Percentiles rank a stretch among this genome's conserved stretches.
Evolutionary conservation across 257 asterid genomes (phyloP).

Genomic region (Solanum sejunctum): DNA sequence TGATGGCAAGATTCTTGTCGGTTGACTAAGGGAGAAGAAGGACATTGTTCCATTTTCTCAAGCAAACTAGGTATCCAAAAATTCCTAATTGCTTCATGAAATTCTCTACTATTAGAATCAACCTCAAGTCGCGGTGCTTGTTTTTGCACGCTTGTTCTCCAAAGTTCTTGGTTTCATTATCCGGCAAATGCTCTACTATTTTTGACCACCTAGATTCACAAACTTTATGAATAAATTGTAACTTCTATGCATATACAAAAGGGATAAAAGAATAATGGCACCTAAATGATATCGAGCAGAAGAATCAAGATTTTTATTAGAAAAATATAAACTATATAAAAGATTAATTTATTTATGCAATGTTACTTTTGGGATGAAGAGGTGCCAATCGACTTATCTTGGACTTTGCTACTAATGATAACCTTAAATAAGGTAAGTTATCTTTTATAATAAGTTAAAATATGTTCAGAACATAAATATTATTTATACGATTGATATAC

Average conservation of each 20-base stretch:
- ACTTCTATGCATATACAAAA: neutral
- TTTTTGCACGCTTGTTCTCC: constrained; percentile 84
- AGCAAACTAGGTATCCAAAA: constrained; percentile 67
- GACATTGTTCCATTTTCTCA: constrained; percentile 41
- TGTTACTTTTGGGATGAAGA: neutral
- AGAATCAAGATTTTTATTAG: too few relatives aligned
- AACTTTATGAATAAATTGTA: neutral
- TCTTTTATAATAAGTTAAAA: too few relatives aligned
- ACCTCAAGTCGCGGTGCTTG: constrained; percentile 60
- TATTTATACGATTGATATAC: too few relatives aligned
- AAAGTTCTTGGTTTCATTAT: constrained; percentile 71
- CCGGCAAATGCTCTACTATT: constrained; percentile 63
- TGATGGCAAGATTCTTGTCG: neutral
- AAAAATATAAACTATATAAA: too few relatives aligned
- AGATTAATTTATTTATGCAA: too few relatives aligned
- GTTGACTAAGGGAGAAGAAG: constrained; percentile 10
- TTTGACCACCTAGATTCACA: constrained; percentile 54
- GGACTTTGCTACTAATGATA: neutral
- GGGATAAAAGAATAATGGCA: too few relatives aligned
- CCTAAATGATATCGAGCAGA: too few relatives aligned
- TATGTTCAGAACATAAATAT: too few relatives aligned
- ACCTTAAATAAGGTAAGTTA: neutral
- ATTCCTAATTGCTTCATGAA: constrained; percentile 43
- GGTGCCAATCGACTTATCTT: neutral
- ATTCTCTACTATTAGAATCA: constrained; percentile 60